Conservation (phyloP, 257 asterid species). For the Cynanchum wilfordii region DNA sequence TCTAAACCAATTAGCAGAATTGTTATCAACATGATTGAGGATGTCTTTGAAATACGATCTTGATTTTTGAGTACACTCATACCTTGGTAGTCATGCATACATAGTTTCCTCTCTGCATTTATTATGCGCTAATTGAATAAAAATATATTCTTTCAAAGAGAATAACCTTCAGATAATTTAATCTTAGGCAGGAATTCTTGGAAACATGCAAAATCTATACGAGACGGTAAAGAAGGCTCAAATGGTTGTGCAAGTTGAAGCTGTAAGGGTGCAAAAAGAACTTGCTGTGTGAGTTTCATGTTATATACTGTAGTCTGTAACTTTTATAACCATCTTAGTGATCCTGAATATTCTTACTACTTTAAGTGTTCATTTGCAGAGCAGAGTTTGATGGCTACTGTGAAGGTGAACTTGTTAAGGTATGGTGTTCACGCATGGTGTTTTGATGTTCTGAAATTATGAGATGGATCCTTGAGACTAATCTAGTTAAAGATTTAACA, state of each 20-base stretch:
- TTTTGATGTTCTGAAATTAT: constrained; percentile 3
- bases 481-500: neutral
- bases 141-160: neutral
- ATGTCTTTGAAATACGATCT: neutral
- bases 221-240: constrained; percentile 98
- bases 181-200: constrained; percentile 82
- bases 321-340: neutral
- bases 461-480: neutral
- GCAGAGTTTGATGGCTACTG: constrained; percentile 98
- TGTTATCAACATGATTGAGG: neutral
- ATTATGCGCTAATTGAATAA: neutral
- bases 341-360: constrained; percentile 11
- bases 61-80: neutral
- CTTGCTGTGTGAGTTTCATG: constrained; percentile 63
- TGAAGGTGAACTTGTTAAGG: constrained; percentile 88
- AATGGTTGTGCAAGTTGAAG: constrained; percentile 98
- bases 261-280: constrained; percentile 89
- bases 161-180: constrained; percentile 15
- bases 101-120: neutral
- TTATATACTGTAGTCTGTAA: neutral
- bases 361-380: constrained; percentile 40
- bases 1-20: neutral
- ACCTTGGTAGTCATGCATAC: neutral
- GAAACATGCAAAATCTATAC: constrained; percentile 92
- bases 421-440: constrained; percentile 17